Percentiles rank a stretch among this genome's conserved stretches.
Evolutionary conservation across 768 basidiomycete genomes (phyloP).

Genomic region (Pulveroboletus sp.): DNA sequence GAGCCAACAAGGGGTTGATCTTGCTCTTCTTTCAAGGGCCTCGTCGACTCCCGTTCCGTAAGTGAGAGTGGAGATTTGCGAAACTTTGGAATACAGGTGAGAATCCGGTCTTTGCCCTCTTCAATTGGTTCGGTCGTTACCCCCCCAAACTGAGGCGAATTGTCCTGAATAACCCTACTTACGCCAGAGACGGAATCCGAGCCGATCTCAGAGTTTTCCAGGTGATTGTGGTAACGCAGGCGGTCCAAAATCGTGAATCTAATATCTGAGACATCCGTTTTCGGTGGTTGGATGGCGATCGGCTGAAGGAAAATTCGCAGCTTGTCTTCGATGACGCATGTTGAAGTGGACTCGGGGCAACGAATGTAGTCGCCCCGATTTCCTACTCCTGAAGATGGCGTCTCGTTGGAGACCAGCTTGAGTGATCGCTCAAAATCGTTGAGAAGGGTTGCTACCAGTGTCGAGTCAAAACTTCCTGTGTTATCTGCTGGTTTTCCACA

Average conservation of each 20-base stretch:
- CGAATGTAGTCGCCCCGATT: not conserved
- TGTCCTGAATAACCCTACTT: not conserved
- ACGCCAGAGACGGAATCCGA: not conserved
- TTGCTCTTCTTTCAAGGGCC: not conserved
- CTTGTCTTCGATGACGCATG: not conserved
- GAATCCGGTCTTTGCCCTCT: not conserved
- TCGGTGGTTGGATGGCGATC: not conserved
- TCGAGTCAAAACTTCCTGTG: not conserved
- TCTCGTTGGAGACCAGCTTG: not conserved
- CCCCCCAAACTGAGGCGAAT: not conserved
- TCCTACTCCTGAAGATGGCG: not conserved
- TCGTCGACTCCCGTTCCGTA: not conserved
- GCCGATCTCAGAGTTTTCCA: too few species aligned
- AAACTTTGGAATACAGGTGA: not conserved
- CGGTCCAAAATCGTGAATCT: not conserved
- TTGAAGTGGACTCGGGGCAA: not conserved
- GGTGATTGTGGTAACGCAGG: not conserved
- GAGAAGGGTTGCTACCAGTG: conserved; percentile 2
- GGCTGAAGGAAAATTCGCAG: not conserved
- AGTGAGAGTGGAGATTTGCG: too few species aligned
- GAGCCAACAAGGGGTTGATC: not conserved
- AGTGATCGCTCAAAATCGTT: conserved; percentile 9
- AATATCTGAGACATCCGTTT: not conserved
- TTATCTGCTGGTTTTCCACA: not conserved
- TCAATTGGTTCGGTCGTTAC: not conserved